Base-by-base conservation (phyloP, 2,329 filamentous ascomycete species). In the Hypoxylon sp. region DNA sequence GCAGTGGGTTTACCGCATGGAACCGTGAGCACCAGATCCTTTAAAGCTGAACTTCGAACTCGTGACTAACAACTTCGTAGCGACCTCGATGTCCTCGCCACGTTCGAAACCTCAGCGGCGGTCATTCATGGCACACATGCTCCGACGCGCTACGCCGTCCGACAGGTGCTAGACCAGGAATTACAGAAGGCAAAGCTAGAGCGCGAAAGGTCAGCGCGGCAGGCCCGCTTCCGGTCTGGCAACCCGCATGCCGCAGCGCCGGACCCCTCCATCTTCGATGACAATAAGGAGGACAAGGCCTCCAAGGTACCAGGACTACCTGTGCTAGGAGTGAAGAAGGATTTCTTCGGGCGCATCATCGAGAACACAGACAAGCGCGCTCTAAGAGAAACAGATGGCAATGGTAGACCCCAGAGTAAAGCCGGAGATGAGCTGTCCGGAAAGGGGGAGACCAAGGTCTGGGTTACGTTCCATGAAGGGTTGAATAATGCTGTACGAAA, bases 101-200 rank as follows among this genome's bases (percentile, higher is more conserved):
- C 87, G 0, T 98, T 93, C 73, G 90, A 93, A 72, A 93, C 93
- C 0, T 87, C 86, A 6, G 81, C 85, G 1, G 82, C 88, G 3
- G 81, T 85, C 3, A 74, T 83, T 1, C 81, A 87, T 14, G 82
- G 85, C 38, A 86, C 87, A 1, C 87, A 88, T 9, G 89, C 89
- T 0, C 93, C 93, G 0, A 93, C 93, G 0, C 89, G 96, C n/a
- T 99, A 93, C 76, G 95, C 95, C 1, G 91, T 99, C 5, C 90
- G 96, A 21, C 95, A 98, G 78, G 94, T 98, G 7, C 86, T 99
- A 0, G 94, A 97, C 75, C 93, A 96, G 77, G 95, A 98, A 78
- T 92, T 95, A 74, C 89, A 88, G 66, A 93, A 91, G 75, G 91
- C 93, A 51, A 86, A 90, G 11, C 82, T 87, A 30, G 82, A 89